phyloP scores from a whole-genome alignment of 495 filamentous ascomycete species.

The Extremus antarcticus region DNA sequence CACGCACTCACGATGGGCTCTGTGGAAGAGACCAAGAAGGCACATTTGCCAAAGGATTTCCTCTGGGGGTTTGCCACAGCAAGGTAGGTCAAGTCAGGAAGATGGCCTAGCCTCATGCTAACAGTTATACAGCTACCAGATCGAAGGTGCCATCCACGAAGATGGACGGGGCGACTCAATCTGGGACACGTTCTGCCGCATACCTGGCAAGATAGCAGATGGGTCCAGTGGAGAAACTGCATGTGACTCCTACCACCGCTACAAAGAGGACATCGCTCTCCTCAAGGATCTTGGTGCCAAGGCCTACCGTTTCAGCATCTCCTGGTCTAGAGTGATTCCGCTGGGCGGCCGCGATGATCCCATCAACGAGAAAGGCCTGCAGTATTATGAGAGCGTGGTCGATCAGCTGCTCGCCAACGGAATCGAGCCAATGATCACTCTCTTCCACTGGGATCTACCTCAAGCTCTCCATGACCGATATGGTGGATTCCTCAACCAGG shows the following conservation, averaged over 20 bases:
- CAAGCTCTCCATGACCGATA: constrained; percentile 27
- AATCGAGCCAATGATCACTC: constrained; percentile 23
- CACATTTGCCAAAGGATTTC: constrained; percentile 55
- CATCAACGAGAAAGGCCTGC: constrained; percentile 23
- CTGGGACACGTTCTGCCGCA: constrained; percentile 25
- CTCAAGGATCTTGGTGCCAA: constrained; percentile 26
- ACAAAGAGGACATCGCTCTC: constrained; percentile 30
- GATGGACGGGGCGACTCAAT: constrained; percentile 29
- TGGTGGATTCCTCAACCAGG: constrained; percentile 24
- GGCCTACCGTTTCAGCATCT: constrained; percentile 28
- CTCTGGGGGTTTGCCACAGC: constrained; percentile 77
- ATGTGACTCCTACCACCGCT: constrained; percentile 30
- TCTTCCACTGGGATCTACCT: constrained; percentile 30
- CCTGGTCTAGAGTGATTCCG: constrained; percentile 30
- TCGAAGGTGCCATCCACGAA: constrained; percentile 28
- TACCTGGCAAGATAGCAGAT: constrained; percentile 19
- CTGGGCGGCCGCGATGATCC: constrained; percentile 22
- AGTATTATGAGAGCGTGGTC: constrained; percentile 28
- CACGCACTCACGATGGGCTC: neutral
- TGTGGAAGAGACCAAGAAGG: constrained; percentile 10
- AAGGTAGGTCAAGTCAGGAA: constrained; percentile 34
- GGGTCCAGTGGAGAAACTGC: constrained; percentile 27
- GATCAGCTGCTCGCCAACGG: constrained; percentile 24
- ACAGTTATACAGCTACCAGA: constrained; percentile 22
- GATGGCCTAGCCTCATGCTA: neutral